Percentiles rank a stretch among this genome's conserved stretches.
Conservation (phyloP, 2,329 filamentous ascomycete species). For the Microascus cirrosus region DNA sequence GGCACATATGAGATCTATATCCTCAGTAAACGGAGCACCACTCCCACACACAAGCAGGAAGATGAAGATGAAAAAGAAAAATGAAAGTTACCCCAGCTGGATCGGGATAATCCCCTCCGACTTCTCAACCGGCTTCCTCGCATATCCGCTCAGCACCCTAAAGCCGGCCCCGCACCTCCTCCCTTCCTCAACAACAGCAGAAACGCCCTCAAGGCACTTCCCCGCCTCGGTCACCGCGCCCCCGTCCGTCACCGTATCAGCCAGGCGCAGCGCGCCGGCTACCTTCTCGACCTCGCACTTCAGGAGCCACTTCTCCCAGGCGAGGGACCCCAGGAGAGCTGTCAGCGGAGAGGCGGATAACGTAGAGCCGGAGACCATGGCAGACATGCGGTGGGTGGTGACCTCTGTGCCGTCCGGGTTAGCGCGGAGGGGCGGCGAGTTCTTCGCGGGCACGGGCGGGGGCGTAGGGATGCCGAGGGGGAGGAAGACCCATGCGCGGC, state of each 20-base stretch:
- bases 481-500: conserved; percentile 79
- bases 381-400: conserved; percentile 44
- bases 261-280: conserved; percentile 52
- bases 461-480: conserved; percentile 51
- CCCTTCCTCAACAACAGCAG: conserved; percentile 53
- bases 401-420: conserved; percentile 26
- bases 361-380: conserved; percentile 55
- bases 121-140: conserved; percentile 42
- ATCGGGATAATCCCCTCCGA: conserved; percentile 26
- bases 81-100: conserved; percentile 12
- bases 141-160: conserved; percentile 51
- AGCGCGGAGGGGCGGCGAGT: conserved; percentile 18
- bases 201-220: conserved; percentile 48
- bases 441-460: neutral
- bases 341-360: conserved; percentile 63
- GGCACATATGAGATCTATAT: neutral
- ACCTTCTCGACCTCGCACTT: conserved; percentile 74
- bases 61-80: neutral
- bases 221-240: conserved; percentile 43
- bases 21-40: neutral
- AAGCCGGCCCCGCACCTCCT: conserved; percentile 46
- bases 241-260: conserved; percentile 38
- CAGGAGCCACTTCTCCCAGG: conserved; percentile 94
- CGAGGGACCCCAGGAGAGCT: conserved; percentile 75
- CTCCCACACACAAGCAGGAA: neutral